Conservation (phyloP, 2,329 filamentous ascomycete genomes). For the Cryphonectria parasitica region DNA sequence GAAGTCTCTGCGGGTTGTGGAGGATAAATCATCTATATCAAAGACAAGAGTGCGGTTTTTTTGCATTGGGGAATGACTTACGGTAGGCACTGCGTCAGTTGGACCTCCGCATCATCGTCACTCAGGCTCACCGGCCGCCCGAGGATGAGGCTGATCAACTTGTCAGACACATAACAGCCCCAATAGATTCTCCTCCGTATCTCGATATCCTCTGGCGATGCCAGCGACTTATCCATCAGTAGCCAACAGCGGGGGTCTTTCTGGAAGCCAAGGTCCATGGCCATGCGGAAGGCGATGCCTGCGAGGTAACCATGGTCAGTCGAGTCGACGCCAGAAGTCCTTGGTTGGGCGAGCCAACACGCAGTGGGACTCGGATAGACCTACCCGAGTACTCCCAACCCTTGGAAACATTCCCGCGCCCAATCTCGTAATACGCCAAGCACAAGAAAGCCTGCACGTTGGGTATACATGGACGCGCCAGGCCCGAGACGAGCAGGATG, state of each 20-base stretch:
- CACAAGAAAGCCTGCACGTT: conserved; percentile 36
- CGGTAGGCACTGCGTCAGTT: conserved; percentile 21
- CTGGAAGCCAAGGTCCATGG: conserved; percentile 37
- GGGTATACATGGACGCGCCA: conserved; percentile 32
- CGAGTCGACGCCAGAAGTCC: conserved; percentile 31
- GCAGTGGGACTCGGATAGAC: not conserved
- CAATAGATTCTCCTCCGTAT: conserved; percentile 38
- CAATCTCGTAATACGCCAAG: conserved; percentile 37
- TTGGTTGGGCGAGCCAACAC: conserved; percentile 23
- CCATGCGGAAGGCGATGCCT: conserved; percentile 40
- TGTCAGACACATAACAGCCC: conserved; percentile 38
- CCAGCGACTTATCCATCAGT: conserved; percentile 30
- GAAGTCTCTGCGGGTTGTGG: conserved; percentile 26
- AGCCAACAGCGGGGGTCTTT: conserved; percentile 35
- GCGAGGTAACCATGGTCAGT: conserved; percentile 31
- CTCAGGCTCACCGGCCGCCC: conserved; percentile 23
- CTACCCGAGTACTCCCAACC: conserved; percentile 37
- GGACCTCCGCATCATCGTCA: conserved; percentile 27
- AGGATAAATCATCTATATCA: not conserved
- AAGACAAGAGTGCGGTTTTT: not conserved
- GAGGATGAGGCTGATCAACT: conserved; percentile 30
- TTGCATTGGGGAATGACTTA: not conserved
- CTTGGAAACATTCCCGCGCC: conserved; percentile 36
- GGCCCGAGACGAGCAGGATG: conserved; percentile 35
- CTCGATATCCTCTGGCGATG: conserved; percentile 34